Base-by-base conservation (phyloP, 176 grass and related monocot species). In the Aechmea fasciata region DNA sequence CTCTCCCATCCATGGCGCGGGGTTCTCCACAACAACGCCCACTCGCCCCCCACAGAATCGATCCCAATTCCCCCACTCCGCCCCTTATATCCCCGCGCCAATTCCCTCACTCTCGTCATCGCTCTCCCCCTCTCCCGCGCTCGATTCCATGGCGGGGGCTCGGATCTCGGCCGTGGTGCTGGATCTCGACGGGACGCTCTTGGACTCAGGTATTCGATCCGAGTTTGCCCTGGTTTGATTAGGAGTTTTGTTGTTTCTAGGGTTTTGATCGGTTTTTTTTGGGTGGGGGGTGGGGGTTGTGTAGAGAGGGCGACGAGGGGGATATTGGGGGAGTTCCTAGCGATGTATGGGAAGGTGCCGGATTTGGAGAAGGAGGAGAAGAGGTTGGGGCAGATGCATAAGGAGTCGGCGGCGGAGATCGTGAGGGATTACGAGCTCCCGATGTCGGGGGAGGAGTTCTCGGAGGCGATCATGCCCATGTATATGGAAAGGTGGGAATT, bases 111-210 rank as follows among this genome's bases (percentile, higher is more conserved):
- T 51, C 73, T 24, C 63, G 65, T 50, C 72, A 24, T 29, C 75
- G 28, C 15, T 51, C 67, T 9, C n/a, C 71, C 41, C 66, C 59
- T 7, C 71, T 23, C 48, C 47, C 17, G 71, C 24, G 5, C 54
- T 59, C 8, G 17, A 5, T 49, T 14, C 85, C 65, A 96, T 96
- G 92, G 88, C 80, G 13, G 11, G 47, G 54, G 69, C 28, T 52
- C 66, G 55, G 25, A 54, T 92, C 29, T 74, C 67, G 10, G 88
- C 85, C 13, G 85, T 92, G 52, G 89, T 96, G 65, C 80, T 96
- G 22, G 92, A 96, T 68, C 77, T 96, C 63, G 92, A 92, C 49
- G 92, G 92, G 68, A 96, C 92, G 9, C 78, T 96, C 50, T 52
- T 96, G 4, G 88, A 89, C 79, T 79, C 85, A 53, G 88, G 88